Evolutionary conservation across 129 eudicot species (phyloP).

Genomic region (Centella asiatica): DNA sequence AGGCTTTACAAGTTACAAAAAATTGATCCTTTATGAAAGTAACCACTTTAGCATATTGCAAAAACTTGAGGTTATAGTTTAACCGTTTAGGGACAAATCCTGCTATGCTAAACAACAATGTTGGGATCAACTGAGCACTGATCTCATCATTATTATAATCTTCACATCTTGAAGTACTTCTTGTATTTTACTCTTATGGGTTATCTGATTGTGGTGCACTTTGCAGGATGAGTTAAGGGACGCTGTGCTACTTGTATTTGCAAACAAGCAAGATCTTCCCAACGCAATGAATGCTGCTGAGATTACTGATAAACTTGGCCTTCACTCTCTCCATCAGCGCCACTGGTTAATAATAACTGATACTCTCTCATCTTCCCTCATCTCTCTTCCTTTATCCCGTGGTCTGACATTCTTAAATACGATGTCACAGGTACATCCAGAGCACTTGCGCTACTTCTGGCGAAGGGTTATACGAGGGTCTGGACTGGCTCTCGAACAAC

Average conservation of each 20-base stretch:
- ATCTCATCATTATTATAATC: too few species aligned
- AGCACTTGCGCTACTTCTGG: conserved; percentile 59
- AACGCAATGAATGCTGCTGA: conserved; percentile 82
- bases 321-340: conserved; percentile 79
- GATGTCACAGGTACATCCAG: conserved; percentile 44
- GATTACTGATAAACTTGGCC: conserved; percentile 70
- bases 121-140: too few species aligned
- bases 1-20: too few species aligned
- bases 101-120: too few species aligned
- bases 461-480: conserved; percentile 51
- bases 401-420: background rate
- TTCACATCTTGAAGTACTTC: background rate
- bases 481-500: conserved; percentile 65
- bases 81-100: too few species aligned
- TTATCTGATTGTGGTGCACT: conserved; percentile 1
- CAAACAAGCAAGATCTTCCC: conserved; percentile 78
- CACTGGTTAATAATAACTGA: conserved; percentile 40
- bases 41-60: too few species aligned
- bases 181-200: background rate
- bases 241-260: conserved; percentile 72
- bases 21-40: too few species aligned
- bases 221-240: conserved; percentile 68
- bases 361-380: background rate
- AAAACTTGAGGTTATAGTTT: too few species aligned
- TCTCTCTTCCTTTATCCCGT: background rate